Evolutionary conservation across 768 basidiomycete genomes (phyloP).

Genomic region (Dictyophora rubrovolvata): DNA sequence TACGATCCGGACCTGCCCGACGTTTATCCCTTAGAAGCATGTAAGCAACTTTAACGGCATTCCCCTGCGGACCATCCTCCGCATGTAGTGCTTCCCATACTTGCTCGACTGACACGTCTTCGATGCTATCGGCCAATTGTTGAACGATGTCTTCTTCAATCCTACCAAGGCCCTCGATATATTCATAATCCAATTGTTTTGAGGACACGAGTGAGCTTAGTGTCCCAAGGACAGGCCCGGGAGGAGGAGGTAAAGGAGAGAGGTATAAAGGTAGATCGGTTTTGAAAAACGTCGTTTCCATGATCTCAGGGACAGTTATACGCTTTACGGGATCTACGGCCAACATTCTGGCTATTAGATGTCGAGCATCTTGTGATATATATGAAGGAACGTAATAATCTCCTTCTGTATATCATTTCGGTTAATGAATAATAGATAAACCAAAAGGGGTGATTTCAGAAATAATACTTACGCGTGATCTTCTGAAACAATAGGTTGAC

Average conservation of each 20-base stretch:
- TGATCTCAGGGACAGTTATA: conserved; percentile 89
- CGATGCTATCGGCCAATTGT: conserved; percentile 65
- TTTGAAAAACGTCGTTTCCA: conserved; percentile 83
- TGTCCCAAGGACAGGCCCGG: conserved; percentile 66
- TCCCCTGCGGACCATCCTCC: conserved; percentile 79
- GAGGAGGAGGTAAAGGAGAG: conserved; percentile 64
- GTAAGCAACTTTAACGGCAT: conserved; percentile 94
- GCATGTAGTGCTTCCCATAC: conserved; percentile 77
- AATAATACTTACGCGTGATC: conserved; percentile 60
- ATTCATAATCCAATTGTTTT: conserved; percentile 63
- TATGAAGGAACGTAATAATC: conserved; percentile 77
- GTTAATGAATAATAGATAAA: neutral
- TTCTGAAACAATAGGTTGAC: conserved; percentile 88
- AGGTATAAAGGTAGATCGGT: conserved; percentile 84
- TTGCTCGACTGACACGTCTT: conserved; percentile 69
- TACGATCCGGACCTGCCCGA: conserved; percentile 73
- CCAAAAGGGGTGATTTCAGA: neutral
- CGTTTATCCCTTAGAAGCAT: conserved; percentile 86
- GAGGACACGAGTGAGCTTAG: conserved; percentile 64
- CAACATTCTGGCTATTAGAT: conserved; percentile 82
- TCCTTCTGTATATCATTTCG: conserved; percentile 46
- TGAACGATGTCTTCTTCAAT: conserved; percentile 89
- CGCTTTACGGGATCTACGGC: conserved; percentile 90
- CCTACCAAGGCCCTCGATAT: conserved; percentile 81
- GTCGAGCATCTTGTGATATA: conserved; percentile 66